Evolutionary conservation across 2,329 filamentous ascomycete genomes (phyloP).

Genomic region (Pseudogymnoascus sp.): DNA sequence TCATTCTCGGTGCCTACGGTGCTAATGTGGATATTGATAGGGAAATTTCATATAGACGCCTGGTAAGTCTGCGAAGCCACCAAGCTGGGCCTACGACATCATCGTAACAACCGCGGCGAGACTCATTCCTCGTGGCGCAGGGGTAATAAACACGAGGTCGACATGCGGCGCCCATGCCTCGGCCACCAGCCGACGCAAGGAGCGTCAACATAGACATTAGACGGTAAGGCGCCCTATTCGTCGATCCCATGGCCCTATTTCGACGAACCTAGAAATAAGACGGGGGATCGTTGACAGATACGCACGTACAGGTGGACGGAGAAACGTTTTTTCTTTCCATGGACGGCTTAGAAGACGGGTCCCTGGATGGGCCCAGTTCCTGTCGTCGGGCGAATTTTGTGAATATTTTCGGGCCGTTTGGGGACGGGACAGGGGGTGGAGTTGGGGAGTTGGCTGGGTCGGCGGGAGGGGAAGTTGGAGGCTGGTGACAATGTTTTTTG

Average conservation of each 20-base stretch:
- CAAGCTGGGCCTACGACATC: background rate
- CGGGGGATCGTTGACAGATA: background rate
- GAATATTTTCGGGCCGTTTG: conserved; percentile 1
- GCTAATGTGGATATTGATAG: background rate
- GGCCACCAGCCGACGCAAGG: background rate
- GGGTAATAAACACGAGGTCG: background rate
- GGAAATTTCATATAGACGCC: background rate
- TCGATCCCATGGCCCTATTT: background rate
- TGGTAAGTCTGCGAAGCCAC: background rate
- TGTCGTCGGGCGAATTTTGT: background rate
- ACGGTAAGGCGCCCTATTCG: background rate
- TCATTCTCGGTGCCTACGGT: background rate
- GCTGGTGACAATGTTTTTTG: background rate
- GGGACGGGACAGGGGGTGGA: background rate
- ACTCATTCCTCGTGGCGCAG: background rate
- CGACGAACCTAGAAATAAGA: background rate
- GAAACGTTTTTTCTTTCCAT: background rate
- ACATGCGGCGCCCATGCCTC: background rate
- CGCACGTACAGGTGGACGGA: background rate
- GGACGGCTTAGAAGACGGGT: background rate
- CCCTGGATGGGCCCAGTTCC: background rate
- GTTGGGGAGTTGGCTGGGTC: background rate
- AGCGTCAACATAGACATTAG: background rate
- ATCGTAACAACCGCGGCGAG: background rate
- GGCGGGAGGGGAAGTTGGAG: background rate